Evolutionary conservation across 352 stramenopile species (phyloP).

Genomic region (Pythium oligandrum): DNA sequence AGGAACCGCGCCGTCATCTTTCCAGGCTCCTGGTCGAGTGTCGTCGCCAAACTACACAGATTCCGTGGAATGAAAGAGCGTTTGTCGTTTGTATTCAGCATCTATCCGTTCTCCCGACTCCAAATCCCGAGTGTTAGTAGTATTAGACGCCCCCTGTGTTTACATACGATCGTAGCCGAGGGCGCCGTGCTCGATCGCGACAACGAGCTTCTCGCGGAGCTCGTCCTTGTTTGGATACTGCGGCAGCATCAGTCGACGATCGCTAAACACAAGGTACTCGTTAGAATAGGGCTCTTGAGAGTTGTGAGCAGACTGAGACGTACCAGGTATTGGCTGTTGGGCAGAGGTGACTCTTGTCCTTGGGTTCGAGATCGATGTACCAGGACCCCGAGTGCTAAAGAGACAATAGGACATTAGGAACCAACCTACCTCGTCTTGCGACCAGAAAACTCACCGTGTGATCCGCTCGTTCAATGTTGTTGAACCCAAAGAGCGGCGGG

Average conservation of each 20-base stretch:
- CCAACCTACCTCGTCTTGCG: too few species aligned
- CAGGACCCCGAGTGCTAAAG: slow-evolving; percentile 50
- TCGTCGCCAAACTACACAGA: slow-evolving; percentile 39
- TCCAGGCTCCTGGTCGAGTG: slow-evolving; percentile 56
- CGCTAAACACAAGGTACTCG: slow-evolving; percentile 26
- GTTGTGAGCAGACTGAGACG: slow-evolving; percentile 5
- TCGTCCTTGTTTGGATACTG: slow-evolving; percentile 46
- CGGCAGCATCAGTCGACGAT: slow-evolving; percentile 66
- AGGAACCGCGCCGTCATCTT: slow-evolving; percentile 16
- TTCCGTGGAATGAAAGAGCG: slow-evolving; percentile 19
- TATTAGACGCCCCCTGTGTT: slow-evolving; percentile 1
- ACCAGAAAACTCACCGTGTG: slow-evolving; percentile 33
- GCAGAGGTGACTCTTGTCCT: slow-evolving; percentile 37
- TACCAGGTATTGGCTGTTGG: slow-evolving; percentile 79
- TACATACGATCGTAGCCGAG: slow-evolving; percentile 80
- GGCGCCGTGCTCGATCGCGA: slow-evolving; percentile 55
- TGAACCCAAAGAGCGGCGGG: slow-evolving; percentile 73
- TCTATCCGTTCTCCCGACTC: slow-evolving; percentile 3
- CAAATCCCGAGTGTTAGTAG: too few species aligned
- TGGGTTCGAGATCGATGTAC: slow-evolving; percentile 65
- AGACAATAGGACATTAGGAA: too few species aligned
- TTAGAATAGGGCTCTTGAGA: too few species aligned
- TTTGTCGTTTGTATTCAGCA: slow-evolving; percentile 2
- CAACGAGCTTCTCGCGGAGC: slow-evolving; percentile 54
- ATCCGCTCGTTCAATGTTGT: slow-evolving; percentile 43